These are phyloP conservation scores for Pelargonium fulgidum DNA, from an alignment of 441 rosid genomes.

Conservation along the genomic window DNA sequence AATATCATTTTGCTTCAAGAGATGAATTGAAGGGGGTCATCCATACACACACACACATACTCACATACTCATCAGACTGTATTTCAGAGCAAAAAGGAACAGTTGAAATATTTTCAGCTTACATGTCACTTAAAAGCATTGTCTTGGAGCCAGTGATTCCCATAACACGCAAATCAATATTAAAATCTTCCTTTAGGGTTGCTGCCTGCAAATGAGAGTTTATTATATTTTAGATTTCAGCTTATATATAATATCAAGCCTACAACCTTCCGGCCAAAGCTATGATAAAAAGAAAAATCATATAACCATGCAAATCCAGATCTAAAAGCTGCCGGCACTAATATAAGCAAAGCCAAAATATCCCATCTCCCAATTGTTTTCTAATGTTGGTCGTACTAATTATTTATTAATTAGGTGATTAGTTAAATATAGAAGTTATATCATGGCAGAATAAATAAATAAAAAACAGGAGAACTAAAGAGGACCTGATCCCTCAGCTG, in stretches of 20 bases:
- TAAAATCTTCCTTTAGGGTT: slow-evolving; percentile 79
- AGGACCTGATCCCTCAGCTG: slow-evolving; percentile 83
- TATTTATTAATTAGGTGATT: not conserved
- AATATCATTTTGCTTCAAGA: not conserved
- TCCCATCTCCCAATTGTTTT: not conserved
- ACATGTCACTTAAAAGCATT: slow-evolving; percentile 84
- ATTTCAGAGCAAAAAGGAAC: slow-evolving; percentile 7
- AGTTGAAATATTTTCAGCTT: slow-evolving; percentile 32
- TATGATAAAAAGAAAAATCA: too few species aligned
- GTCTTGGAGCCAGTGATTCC: slow-evolving; percentile 70
- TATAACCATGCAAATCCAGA: not conserved
- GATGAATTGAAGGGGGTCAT: not conserved
- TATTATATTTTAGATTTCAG: not conserved
- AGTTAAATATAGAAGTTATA: not conserved
- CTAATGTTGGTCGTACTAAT: too few species aligned
- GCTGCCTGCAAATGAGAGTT: slow-evolving; percentile 48
- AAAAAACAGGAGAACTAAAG: not conserved
- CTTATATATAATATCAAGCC: not conserved
- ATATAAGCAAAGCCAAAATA: not conserved
- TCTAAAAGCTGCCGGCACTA: not conserved
- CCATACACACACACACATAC: not conserved
- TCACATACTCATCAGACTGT: not conserved
- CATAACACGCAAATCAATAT: slow-evolving; percentile 90
- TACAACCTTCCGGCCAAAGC: too few species aligned
- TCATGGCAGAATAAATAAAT: not conserved